These are phyloP conservation scores for Calocera viscosa DNA, from an alignment of 768 basidiomycete genomes.

Conservation along the genomic window DNA sequence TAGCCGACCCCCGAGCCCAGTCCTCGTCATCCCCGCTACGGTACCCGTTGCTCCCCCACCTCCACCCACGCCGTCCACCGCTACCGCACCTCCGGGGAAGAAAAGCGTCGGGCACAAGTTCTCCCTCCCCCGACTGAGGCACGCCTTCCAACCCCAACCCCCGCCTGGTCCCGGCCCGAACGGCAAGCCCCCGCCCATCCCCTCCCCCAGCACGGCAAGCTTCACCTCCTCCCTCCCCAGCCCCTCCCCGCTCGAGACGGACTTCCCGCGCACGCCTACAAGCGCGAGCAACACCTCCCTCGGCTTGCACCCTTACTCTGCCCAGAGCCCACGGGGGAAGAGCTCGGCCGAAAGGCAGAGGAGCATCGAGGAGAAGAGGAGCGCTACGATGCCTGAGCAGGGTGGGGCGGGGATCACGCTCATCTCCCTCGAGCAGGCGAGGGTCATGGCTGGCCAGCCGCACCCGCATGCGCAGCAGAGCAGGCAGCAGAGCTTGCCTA, in stretches of 20 bases:
- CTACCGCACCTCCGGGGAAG: neutral
- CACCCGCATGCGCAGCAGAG: neutral
- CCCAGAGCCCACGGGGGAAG: neutral
- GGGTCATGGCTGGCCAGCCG: neutral
- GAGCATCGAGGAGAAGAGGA: neutral
- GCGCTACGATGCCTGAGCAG: neutral
- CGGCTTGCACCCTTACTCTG: neutral
- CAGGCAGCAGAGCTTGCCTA: neutral
- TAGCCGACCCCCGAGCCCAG: neutral
- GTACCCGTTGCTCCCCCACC: too few species aligned
- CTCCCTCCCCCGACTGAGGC: neutral
- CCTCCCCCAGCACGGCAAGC: neutral
- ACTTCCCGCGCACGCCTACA: neutral
- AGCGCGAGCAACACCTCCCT: neutral
- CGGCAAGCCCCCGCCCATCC: neutral
- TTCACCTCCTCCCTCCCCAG: neutral
- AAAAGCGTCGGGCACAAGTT: neutral
- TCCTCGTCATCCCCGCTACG: neutral
- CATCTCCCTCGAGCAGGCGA: too few species aligned
- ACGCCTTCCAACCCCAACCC: neutral
- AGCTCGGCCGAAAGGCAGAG: neutral
- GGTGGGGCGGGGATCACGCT: neutral
- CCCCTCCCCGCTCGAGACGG: neutral
- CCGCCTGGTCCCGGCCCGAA: neutral
- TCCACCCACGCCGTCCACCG: neutral